Base-by-base conservation (phyloP, 2,329 filamentous ascomycete species). In the Pseudomassariella vexata region DNA sequence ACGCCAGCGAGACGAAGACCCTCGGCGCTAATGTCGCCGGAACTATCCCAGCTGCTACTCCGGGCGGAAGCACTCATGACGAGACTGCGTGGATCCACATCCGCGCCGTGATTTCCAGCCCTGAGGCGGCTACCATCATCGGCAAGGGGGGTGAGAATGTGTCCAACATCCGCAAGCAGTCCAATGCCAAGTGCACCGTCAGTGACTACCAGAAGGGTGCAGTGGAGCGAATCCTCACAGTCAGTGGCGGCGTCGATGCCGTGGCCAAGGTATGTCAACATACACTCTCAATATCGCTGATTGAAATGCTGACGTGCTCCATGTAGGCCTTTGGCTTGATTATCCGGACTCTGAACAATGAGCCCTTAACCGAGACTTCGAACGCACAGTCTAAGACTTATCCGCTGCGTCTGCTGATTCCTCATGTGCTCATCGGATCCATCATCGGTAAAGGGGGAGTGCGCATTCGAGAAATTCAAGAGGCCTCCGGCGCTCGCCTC, bases 91-190 rank as follows among this genome's bases (percentile, higher is more conserved):
- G 92, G 90, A 89, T 98, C 47, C 92, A 98, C 58, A 85, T 98
- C 49, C 85, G 92, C 47, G 87, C 92, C 35, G 89, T 95, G 50
- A 98, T 98, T 50, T 94, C 90, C 32, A 98, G 90, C 61, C 87
- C 88, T 27, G 92, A 98, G 63, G 92, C 92, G 46, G 92, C 92
- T 23, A 98, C 92, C 29, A 87, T 95, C 46, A 98, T 98, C 62
- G 92, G 92, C 55, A 98, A 98, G 66, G 90, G 89, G 42, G 92
- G 92, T 56, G 92, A 98, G 70, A 98, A 98, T 55, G 92, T 98
- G 28, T 94, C 89, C 47, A 87, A 94, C 65, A 96, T 98, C 55
- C 81, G 92, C 47, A 87, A 86, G 57, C 73, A 95, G 65, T 95
- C 92, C 32, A 89, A 88, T 50, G 92, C 92, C 46, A 96, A 96